Evolutionary conservation across 2,329 filamentous ascomycete species (phyloP).

Genomic region (Colletotrichum destructivum): DNA sequence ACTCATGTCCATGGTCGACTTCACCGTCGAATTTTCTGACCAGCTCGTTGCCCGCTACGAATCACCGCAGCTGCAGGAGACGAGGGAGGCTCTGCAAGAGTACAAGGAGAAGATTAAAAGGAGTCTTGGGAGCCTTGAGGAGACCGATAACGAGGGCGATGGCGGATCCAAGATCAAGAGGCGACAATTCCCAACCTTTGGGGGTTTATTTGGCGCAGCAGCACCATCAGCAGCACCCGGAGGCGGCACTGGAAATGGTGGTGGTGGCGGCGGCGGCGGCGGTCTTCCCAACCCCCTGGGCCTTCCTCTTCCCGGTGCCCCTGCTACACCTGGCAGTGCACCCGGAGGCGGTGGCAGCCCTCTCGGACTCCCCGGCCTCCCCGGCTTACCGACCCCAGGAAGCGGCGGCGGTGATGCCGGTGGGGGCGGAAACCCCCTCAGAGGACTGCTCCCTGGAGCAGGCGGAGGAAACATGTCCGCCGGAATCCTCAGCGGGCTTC

Average conservation of each 20-base stretch:
- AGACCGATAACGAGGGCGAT: neutral
- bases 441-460: slow-evolving; percentile 16
- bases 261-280: neutral
- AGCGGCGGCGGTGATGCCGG: no score
- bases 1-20: slow-evolving; percentile 41
- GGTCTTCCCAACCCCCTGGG: neutral
- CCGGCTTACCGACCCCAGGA: neutral
- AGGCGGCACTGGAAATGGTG: neutral
- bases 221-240: neutral
- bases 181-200: slow-evolving; percentile 24
- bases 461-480: slow-evolving; percentile 6
- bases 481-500: slow-evolving; percentile 27
- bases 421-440: neutral
- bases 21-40: slow-evolving; percentile 38
- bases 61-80: slow-evolving; percentile 30
- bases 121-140: slow-evolving; percentile 18
- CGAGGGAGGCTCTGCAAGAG: slow-evolving; percentile 29
- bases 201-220: slow-evolving; percentile 12
- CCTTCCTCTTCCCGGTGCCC: slow-evolving; percentile 13
- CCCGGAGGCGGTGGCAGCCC: slow-evolving; percentile 3
- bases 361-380: neutral
- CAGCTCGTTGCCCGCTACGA: slow-evolving; percentile 32
- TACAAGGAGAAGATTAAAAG: slow-evolving; percentile 32
- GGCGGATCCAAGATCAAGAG: neutral
- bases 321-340: neutral